Base-by-base conservation (phyloP, 2,329 filamentous ascomycete species). In the Ophiostoma pallidulum region DNA sequence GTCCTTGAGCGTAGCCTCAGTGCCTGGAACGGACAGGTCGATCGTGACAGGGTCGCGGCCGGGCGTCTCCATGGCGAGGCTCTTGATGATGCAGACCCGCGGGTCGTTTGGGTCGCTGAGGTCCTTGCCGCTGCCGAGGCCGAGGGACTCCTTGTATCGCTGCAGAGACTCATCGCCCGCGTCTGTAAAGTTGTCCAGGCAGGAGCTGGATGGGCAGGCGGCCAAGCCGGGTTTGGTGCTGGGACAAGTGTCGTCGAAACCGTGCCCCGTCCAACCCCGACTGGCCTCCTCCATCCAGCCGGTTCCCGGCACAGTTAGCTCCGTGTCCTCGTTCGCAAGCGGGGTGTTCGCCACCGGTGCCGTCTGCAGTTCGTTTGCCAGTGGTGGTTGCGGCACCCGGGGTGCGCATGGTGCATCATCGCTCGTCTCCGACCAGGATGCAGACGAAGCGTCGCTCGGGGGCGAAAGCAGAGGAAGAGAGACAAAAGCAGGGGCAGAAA, bases 91-190 rank as follows among this genome's bases (percentile, higher is more conserved):
- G 71, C 89, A 94, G 64, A 86, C 87, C 58, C 91, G 86, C 41
- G 85, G 80, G 62, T 97, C 91, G 63, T 75, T 86, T 59, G 84
- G 78, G 64, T 90, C 80, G 48, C 80, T 84, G 51, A 87, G 76
- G 58, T 83, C 76, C 41, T 75, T 78, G 62, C 84, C 84, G 58
- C 80, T 81, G 54, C 82, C 80, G 51, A 97, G 81, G 58, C 92
- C 92, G 52, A 98, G 84, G 12, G 91, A 97, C 62, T 91, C 80
- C 75, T 98, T 98, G 85, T 94, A 98, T 61, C 91, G 85, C 70
- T 94, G 86, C 60, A 98, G 83, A 53, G 91, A 92, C 68, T 97
- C 91, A 66, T 98, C 92, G 60, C 86, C 72, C 57, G 75, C 72
- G 60, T 82, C 74, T 82, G 60, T 48, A 50, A 28, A 10, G 18